Conservation (phyloP, 2,329 filamentous ascomycete species). For the Colletotrichum tropicicola region DNA sequence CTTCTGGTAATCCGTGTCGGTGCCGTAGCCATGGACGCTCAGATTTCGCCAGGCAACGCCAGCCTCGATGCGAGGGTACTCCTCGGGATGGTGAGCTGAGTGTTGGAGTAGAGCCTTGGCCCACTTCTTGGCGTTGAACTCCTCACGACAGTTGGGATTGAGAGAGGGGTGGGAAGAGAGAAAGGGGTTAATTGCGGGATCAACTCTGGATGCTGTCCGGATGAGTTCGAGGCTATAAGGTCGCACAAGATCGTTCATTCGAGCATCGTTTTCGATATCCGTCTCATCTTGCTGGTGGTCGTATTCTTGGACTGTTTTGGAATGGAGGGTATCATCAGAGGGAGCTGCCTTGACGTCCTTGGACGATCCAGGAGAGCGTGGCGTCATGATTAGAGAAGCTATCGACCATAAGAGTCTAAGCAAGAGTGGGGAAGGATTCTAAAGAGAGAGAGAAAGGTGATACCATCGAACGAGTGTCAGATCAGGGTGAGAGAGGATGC, state of each 20-base stretch:
- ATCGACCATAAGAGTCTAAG: neutral
- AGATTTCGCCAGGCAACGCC: slow-evolving; percentile 49
- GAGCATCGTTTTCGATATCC: neutral
- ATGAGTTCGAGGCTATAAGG: slow-evolving; percentile 31
- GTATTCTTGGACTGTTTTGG: neutral
- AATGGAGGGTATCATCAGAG: neutral
- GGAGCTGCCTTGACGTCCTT: neutral
- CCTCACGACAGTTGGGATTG: slow-evolving; percentile 51
- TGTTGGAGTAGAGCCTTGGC: slow-evolving; percentile 54
- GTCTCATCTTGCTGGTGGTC: neutral
- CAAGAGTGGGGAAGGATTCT: neutral
- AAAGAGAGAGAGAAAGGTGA: neutral
- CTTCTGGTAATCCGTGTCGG: slow-evolving; percentile 45
- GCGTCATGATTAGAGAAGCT: neutral
- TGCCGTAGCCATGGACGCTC: slow-evolving; percentile 47
- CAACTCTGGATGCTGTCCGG: slow-evolving; percentile 16
- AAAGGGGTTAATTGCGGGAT: slow-evolving; percentile 34
- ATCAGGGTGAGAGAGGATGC: no score
- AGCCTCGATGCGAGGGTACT: slow-evolving; percentile 46
- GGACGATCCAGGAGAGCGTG: neutral
- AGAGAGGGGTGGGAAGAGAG: slow-evolving; percentile 41
- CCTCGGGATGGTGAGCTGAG: slow-evolving; percentile 43
- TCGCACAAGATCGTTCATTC: slow-evolving; percentile 13
- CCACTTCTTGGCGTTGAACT: slow-evolving; percentile 56
- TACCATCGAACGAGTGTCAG: no score